Evolutionary conservation across 2,329 filamentous ascomycete species (phyloP).

Genomic region (Sphaerulina vaccinii): DNA sequence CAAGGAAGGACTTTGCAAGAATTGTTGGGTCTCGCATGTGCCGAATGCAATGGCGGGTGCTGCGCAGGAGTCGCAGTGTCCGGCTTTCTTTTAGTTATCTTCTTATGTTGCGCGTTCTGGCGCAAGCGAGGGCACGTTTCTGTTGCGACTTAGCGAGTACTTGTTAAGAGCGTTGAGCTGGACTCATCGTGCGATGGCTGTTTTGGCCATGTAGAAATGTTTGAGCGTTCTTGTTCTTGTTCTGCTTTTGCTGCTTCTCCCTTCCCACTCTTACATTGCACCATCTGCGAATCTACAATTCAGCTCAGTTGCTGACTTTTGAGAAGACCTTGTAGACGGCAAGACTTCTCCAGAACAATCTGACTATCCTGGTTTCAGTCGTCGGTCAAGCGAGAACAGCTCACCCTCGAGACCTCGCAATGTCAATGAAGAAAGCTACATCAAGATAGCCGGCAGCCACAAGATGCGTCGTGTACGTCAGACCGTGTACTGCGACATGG

Average conservation of each 20-base stretch:
- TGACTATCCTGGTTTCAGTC: neutral
- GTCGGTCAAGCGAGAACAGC: constrained; percentile 6
- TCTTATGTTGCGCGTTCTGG: no score
- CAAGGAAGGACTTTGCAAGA: neutral
- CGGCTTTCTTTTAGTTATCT: neutral
- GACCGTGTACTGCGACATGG: constrained; percentile 31
- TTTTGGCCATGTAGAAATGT: neutral
- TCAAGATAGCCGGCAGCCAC: constrained; percentile 16
- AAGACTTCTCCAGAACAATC: neutral
- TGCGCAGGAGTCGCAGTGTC: neutral
- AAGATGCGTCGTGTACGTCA: constrained; percentile 25
- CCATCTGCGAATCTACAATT: no score
- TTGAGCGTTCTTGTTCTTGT: neutral
- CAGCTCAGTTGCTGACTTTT: neutral
- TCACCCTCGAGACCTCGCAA: constrained; percentile 11
- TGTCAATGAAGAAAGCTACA: constrained; percentile 24
- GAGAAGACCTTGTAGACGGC: neutral
- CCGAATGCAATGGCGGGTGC: no score
- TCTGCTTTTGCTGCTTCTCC: neutral
- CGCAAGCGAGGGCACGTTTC: neutral
- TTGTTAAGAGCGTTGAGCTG: neutral
- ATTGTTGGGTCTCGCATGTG: no score
- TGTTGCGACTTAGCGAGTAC: constrained; percentile 2
- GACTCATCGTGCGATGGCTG: neutral
- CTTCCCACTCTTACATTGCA: no score